Evolutionary conservation across 495 filamentous ascomycete genomes (phyloP).

Genomic region (Bacidia gigantensis): DNA sequence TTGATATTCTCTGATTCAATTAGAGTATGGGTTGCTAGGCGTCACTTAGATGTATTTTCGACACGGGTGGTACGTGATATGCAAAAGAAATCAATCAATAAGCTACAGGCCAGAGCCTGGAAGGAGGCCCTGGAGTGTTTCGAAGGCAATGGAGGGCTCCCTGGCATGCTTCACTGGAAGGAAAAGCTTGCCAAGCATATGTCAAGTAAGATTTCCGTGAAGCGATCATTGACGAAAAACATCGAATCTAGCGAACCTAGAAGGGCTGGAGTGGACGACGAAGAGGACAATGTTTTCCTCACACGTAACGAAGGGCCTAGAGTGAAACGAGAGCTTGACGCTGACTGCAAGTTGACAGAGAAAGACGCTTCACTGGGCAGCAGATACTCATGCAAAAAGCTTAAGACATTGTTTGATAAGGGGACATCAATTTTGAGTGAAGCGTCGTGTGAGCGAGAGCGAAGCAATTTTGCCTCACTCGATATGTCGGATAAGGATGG

Average conservation of each 20-base stretch:
- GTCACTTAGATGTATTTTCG: not conserved
- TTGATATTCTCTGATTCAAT: not conserved
- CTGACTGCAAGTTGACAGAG: not conserved
- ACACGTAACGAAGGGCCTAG: not conserved
- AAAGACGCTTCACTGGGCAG: too few relatives aligned
- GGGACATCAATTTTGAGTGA: too few relatives aligned
- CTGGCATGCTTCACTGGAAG: constrained; percentile 4
- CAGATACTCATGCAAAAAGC: too few relatives aligned
- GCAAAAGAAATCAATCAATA: not conserved
- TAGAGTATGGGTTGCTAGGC: not conserved
- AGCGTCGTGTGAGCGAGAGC: not conserved
- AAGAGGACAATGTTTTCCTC: constrained; percentile 8
- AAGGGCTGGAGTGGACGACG: constrained; percentile 5
- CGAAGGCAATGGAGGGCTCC: not conserved
- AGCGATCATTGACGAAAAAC: not conserved
- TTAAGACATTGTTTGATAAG: too few relatives aligned
- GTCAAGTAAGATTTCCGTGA: not conserved
- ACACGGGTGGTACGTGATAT: not conserved
- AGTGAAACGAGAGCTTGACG: constrained; percentile 6
- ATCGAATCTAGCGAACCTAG: not conserved
- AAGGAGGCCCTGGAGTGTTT: not conserved
- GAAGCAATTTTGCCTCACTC: too few relatives aligned
- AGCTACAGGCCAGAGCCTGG: not conserved
- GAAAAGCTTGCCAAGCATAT: not conserved
- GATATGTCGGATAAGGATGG: too few relatives aligned